Evolutionary conservation across 1,284 basidiomycete genomes (phyloP).

Genomic region (Malassezia slooffiae): DNA sequence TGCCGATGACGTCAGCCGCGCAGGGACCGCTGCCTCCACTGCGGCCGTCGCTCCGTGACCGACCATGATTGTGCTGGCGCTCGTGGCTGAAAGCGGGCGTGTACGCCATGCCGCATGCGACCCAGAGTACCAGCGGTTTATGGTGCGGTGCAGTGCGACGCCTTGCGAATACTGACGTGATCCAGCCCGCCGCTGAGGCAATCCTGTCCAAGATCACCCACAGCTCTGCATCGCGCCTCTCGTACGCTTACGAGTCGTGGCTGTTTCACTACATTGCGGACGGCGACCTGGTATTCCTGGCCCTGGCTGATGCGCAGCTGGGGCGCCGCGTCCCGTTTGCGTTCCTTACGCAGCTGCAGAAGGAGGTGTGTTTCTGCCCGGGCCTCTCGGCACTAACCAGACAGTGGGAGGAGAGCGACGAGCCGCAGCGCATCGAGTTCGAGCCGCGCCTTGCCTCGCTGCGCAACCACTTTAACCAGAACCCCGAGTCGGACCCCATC

Average conservation of each 20-base stretch:
- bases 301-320: slow-evolving; percentile 75
- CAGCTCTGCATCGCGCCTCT: slow-evolving; percentile 74
- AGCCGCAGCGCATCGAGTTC: slow-evolving; percentile 4
- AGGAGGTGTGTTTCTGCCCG: slow-evolving; percentile 50
- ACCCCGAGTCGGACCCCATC: slow-evolving; percentile 83
- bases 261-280: slow-evolving; percentile 69
- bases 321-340: slow-evolving; percentile 74
- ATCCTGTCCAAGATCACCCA: slow-evolving; percentile 90
- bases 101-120: slow-evolving; percentile 36
- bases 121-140: slow-evolving; percentile 30
- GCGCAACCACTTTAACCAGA: slow-evolving; percentile 64
- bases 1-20: too few relatives aligned
- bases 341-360: slow-evolving; percentile 76
- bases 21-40: too few relatives aligned
- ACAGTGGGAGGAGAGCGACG: background rate
- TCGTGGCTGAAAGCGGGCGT: slow-evolving; percentile 28
- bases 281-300: slow-evolving; percentile 62
- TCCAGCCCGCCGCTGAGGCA: slow-evolving; percentile 66
- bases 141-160: slow-evolving; percentile 19
- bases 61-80: slow-evolving; percentile 37
- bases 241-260: slow-evolving; percentile 61
- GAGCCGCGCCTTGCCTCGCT: slow-evolving; percentile 39
- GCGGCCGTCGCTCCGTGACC: background rate
- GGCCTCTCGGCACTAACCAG: too few relatives aligned
- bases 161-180: too few relatives aligned